Conservation (phyloP, 129 eudicot genomes). For the Heracleum sosnowskyi region DNA sequence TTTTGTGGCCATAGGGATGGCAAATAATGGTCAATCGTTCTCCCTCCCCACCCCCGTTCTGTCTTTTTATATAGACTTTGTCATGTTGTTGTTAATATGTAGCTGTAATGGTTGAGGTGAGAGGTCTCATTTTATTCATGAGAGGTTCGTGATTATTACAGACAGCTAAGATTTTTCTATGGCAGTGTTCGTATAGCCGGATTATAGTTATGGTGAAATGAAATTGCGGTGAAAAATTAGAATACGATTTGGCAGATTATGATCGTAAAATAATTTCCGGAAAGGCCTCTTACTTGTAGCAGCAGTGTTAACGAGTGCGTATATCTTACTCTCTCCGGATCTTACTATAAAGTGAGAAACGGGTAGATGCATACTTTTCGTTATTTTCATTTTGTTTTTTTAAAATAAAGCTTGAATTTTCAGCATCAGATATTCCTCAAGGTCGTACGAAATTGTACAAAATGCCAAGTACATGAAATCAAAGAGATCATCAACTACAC, state of each 20-base stretch:
- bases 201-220: background rate
- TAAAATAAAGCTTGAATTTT: background rate
- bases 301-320: too few species aligned
- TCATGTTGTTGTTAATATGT: background rate
- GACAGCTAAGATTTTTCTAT: background rate
- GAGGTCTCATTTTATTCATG: slow-evolving; percentile 3
- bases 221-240: background rate
- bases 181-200: background rate
- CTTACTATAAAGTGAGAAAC: too few species aligned
- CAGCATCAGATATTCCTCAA: background rate
- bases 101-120: slow-evolving; percentile 1
- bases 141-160: background rate
- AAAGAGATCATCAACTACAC: background rate
- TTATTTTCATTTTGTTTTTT: background rate
- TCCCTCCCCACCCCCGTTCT: background rate
- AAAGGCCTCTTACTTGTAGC: too few species aligned
- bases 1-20: slow-evolving; percentile 1
- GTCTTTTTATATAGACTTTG: slow-evolving; percentile 1
- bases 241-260: background rate
- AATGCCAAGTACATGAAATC: background rate
- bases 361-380: too few species aligned
- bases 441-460: background rate
- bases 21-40: background rate
- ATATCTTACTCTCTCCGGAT: too few species aligned
- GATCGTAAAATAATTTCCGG: background rate